phyloP scores from a whole-genome alignment of 495 filamentous ascomycete genomes.

The Xanthoparmelia taractica region DNA sequence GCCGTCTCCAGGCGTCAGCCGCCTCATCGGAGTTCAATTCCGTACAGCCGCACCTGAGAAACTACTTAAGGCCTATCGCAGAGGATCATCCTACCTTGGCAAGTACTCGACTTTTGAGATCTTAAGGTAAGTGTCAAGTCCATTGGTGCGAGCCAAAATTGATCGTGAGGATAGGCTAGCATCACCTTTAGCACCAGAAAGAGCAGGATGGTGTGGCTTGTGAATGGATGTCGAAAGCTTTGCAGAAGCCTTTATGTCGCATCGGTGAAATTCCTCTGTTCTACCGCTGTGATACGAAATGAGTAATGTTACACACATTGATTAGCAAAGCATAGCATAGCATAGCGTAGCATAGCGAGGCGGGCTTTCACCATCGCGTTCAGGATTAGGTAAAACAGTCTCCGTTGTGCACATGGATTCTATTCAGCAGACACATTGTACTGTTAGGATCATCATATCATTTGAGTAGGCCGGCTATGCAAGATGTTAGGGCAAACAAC shows the following conservation, averaged over 20 bases:
- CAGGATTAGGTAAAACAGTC: not conserved
- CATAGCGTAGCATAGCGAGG: not conserved
- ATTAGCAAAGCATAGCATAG: not conserved
- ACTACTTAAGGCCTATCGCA: slow-evolving; percentile 62
- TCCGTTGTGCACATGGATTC: not conserved
- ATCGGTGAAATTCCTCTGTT: not conserved
- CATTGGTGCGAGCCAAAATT: not conserved
- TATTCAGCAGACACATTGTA: not conserved
- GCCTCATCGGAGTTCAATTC: slow-evolving; percentile 42
- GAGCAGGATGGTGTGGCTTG: not conserved
- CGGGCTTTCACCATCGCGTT: not conserved
- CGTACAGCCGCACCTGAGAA: slow-evolving; percentile 43
- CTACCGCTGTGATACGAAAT: not conserved
- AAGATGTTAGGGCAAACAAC: not conserved
- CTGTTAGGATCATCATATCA: not conserved
- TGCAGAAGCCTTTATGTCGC: not conserved
- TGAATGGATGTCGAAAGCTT: not conserved
- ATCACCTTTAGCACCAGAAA: not conserved
- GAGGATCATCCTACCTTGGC: slow-evolving; percentile 56
- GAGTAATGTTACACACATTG: not conserved
- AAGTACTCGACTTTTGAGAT: slow-evolving; percentile 73
- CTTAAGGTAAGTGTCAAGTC: slow-evolving; percentile 50
- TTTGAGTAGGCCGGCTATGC: not conserved
- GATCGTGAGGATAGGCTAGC: slow-evolving; percentile 1
- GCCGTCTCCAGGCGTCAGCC: slow-evolving; percentile 54